These are phyloP conservation scores for Rhytidiadelphus loreus DNA, from an alignment of 225 moss, liverwort and hornwort species.

Conservation along the genomic window DNA sequence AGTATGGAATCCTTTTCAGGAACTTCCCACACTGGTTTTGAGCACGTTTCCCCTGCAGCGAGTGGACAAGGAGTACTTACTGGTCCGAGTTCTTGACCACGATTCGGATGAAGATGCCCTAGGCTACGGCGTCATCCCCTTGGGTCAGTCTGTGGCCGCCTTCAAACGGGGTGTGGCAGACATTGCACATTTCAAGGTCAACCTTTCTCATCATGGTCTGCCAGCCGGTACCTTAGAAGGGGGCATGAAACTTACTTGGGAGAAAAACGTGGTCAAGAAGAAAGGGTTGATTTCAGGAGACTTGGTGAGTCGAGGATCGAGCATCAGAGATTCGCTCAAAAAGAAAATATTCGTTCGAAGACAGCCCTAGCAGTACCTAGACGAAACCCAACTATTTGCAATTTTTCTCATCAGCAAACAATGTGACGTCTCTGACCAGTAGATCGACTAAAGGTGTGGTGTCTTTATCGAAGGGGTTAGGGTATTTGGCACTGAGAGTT, in stretches of 20 bases:
- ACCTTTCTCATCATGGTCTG: slow-evolving; percentile 78
- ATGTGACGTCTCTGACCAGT: not conserved
- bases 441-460: not conserved
- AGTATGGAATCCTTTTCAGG: slow-evolving; percentile 88
- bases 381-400: not conserved
- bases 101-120: slow-evolving; percentile 61
- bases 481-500: not conserved
- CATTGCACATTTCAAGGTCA: slow-evolving; percentile 67
- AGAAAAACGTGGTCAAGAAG: slow-evolving; percentile 43
- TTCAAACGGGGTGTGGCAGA: slow-evolving; percentile 75
- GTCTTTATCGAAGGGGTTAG: not conserved
- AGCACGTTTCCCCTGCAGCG: slow-evolving; percentile 81
- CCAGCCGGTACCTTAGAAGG: slow-evolving; percentile 94
- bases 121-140: slow-evolving; percentile 77
- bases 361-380: slow-evolving; percentile 6
- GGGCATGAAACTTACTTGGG: slow-evolving; percentile 77
- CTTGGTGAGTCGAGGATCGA: slow-evolving; percentile 18
- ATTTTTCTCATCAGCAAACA: not conserved
- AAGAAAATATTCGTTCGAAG: slow-evolving; percentile 45
- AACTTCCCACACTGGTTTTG: slow-evolving; percentile 85
- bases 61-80: slow-evolving; percentile 76
- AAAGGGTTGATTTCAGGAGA: slow-evolving; percentile 25
- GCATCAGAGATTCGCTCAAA: slow-evolving; percentile 41
- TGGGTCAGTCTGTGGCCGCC: slow-evolving; percentile 57
- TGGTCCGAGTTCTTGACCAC: slow-evolving; percentile 78